Percentiles rank a stretch among this genome's conserved stretches.
Conservation (phyloP, 805 yeast genomes). For the Phaffomyces antillensis region DNA sequence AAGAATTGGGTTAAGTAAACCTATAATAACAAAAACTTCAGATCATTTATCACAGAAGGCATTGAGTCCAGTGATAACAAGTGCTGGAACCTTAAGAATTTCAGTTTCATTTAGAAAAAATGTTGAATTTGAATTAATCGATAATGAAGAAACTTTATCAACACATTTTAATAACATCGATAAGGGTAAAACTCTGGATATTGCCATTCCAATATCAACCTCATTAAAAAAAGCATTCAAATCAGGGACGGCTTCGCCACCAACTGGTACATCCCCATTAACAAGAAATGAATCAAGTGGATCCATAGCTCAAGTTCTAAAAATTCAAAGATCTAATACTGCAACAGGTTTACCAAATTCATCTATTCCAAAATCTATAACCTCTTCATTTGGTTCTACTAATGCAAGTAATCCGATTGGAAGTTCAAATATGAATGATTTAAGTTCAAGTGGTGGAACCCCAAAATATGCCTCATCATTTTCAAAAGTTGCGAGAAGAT, state of each 20-base stretch:
- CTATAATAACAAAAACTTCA: slow-evolving; percentile 34
- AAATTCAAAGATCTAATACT: slow-evolving; percentile 34
- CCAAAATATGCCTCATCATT: slow-evolving; percentile 68
- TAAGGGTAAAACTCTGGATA: slow-evolving; percentile 10
- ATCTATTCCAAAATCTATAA: slow-evolving; percentile 24
- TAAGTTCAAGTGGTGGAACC: slow-evolving; percentile 36
- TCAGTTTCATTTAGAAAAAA: slow-evolving; percentile 77
- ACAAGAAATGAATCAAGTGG: slow-evolving; percentile 38
- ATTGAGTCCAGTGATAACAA: slow-evolving; percentile 67
- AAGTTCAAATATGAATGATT: slow-evolving; percentile 15
- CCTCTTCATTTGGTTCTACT: slow-evolving; percentile 20
- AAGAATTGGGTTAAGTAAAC: slow-evolving; percentile 73
- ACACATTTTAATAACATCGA: slow-evolving; percentile 49
- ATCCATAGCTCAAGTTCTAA: slow-evolving; percentile 33
- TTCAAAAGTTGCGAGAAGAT: slow-evolving; percentile 56
- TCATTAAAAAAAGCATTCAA: slow-evolving; percentile 26
- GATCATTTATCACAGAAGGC: slow-evolving; percentile 55
- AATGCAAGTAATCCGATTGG: slow-evolving; percentile 18
- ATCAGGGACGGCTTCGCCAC: slow-evolving; percentile 28
- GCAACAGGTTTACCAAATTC: slow-evolving; percentile 7
- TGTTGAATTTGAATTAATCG: slow-evolving; percentile 58
- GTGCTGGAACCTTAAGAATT: slow-evolving; percentile 63
- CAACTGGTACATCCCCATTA: slow-evolving; percentile 21
- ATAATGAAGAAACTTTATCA: slow-evolving; percentile 57
- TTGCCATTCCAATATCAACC: slow-evolving; percentile 4